Evolutionary conservation across 2,329 filamentous ascomycete species (phyloP), one percentile per base, ranked within the genome.

Genomic region (Tolypocladium sp.): DNA sequence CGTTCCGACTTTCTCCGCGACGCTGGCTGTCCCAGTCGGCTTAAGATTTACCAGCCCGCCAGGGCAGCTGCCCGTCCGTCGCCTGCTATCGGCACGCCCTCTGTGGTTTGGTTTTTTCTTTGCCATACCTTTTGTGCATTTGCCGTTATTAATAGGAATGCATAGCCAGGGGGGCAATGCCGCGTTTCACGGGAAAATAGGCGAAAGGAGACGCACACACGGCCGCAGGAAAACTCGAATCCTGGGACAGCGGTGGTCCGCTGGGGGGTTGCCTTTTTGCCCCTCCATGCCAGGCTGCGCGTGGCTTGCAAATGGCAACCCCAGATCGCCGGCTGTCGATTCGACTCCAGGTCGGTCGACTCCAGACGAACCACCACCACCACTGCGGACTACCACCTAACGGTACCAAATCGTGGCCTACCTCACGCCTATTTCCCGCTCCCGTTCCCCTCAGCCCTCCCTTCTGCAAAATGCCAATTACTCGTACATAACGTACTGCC

Each of bases 1-100:
- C 56, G 55, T 61, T 63, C 63, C 63, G 63, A 59, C 57, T 62
- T 64, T 61, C 58, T 59, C 63, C 63, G 63, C 13, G 27, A 49
- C 57, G 27, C 27, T n/a, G 27, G 27, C 44, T 25, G 44, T 49
- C 33, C 27, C 33, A 49, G 17, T 35, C 49, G 38, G 44, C 44
- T 58, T 30, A 42, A 30, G 37, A 27, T 17, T 17, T 25, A n/a
- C 44, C 44, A 49, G 44, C 44, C n/a, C 37, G n/a, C n/a, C n/a
- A n/a, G n/a, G n/a, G n/a, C n/a, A 38, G 13, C 46, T 30, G 46
- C 27, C 46, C 27, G 25, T 52, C 30, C 30, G 17, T n/a, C 30
- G 27, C 17, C 27, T 35, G 27, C 49, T 52, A 52, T 52, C 27
- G 27, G 17, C 49, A 52, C 49, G 49, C 49, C 49, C 49, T 52